phyloP scores from a whole-genome alignment of 495 filamentous ascomycete species.

The Wilcoxina mikolae region DNA sequence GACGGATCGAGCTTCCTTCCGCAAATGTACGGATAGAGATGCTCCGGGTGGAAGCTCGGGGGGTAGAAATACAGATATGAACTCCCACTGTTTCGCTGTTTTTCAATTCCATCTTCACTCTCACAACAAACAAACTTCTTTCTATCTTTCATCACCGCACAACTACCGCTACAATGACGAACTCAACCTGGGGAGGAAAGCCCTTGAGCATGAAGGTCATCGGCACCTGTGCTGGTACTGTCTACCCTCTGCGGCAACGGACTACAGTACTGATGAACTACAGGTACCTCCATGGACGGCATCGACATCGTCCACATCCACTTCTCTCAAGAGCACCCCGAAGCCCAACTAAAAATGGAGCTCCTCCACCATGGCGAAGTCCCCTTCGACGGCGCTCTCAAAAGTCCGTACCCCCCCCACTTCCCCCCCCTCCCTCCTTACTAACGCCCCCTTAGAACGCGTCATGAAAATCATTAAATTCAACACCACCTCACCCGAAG shows the following conservation, averaged over 20 bases:
- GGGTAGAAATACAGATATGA: no score
- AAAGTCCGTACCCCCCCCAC: neutral
- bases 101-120: no score
- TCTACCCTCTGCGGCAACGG: neutral
- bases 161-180: no score
- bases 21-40: no score
- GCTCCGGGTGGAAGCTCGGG: no score
- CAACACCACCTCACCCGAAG: conserved; percentile 33
- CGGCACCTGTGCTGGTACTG: conserved; percentile 9
- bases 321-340: conserved; percentile 32
- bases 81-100: no score
- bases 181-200: conserved; percentile 12
- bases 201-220: conserved; percentile 15
- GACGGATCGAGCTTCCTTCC: no score
- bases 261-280: neutral
- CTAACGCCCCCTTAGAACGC: conserved; percentile 30
- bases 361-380: conserved; percentile 21
- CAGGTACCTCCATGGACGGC: conserved; percentile 33
- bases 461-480: conserved; percentile 35
- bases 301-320: conserved; percentile 33
- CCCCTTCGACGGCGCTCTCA: conserved; percentile 10
- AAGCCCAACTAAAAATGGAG: conserved; percentile 31
- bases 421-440: neutral
- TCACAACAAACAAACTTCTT: no score
- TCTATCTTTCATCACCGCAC: no score